Base-by-base conservation (phyloP, 805 yeast species). In the Kluyveromyces siamensis region DNA sequence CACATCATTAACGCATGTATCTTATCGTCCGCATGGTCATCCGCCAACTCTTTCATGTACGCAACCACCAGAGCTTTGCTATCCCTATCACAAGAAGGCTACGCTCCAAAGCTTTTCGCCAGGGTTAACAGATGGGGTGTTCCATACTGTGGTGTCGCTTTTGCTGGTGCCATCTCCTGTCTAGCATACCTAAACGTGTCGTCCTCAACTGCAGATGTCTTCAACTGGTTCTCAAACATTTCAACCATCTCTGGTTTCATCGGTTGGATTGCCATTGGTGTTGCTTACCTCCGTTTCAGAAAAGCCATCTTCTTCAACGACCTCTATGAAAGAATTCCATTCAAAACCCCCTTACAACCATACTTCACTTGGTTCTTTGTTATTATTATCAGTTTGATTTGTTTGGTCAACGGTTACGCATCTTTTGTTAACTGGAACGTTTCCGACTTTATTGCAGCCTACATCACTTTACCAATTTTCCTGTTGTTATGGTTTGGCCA, bases 371-470 rank as follows among this genome's bases (percentile, higher is more conserved):
- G 76, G 59, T 75, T 75, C 51, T 74, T 79, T 7, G 64, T 82
- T 35, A 55, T 70, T 38, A 62, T 80, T 52, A 72, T 82, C 48
- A 50, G 72, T 6, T 30, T 84, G n/a, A 58, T 84, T 46, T 68
- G 82, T 30, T 46, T 84, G 42, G 83, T 89, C n/a, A 84, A 84
- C 56, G 90, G 90, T 49, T 84, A 81, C 60, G 81, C 76, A 2
- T 83, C 79, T 6, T 83, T 84, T 52, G 65, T 84, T 51, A 57
- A 65, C 45, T 81, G 81, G 71, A 72, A 71, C 13, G 74, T 64
- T 1, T 63, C 76, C 7, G 82, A 81, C 61, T 84, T 84, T 56
- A 66, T 84, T 45, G 89, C 90, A 35, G 84, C 89, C 9, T 84
- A 84, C 65, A 72, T 84, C 51, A 83, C 88, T 0, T 60, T 84